phyloP scores from a whole-genome alignment of 2,329 filamentous ascomycete genomes.

The Tolypocladium tundrense region DNA sequence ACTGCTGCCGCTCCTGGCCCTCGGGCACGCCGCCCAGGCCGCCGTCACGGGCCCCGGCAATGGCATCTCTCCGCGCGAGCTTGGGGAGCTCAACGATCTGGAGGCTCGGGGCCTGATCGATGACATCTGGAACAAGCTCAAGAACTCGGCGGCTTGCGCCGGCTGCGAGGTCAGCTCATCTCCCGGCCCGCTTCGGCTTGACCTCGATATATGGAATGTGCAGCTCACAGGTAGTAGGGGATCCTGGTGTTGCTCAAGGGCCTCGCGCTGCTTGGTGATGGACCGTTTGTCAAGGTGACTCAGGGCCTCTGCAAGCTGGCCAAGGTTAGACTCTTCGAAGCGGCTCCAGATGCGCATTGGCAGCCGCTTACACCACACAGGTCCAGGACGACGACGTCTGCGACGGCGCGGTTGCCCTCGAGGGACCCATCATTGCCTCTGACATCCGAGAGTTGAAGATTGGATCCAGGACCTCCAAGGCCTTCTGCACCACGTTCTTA shows the following conservation, averaged over 20 bases:
- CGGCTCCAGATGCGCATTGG: background rate
- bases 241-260: conserved; percentile 28
- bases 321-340: conserved; percentile 11
- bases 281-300: conserved; percentile 22
- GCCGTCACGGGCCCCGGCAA: background rate
- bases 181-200: background rate
- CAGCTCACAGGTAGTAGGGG: conserved; percentile 2
- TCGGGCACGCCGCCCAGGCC: conserved; percentile 4
- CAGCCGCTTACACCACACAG: conserved; percentile 14
- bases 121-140: conserved; percentile 14
- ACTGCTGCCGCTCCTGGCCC: conserved; percentile 8
- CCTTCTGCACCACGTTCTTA: conserved; percentile 43
- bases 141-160: conserved; percentile 12
- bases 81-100: conserved; percentile 1
- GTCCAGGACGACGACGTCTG: conserved; percentile 46
- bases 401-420: conserved; percentile 36
- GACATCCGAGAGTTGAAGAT: conserved; percentile 35
- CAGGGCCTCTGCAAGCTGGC: conserved; percentile 22
- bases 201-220: no score
- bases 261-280: conserved; percentile 30
- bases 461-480: conserved; percentile 36
- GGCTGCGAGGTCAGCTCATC: conserved; percentile 13
- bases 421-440: conserved; percentile 43
- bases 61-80: background rate
- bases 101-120: conserved; percentile 6